A percentile compares a stretch with the other conserved stretches of the same genome.
These are phyloP conservation scores for Closterium sp. DNA, from an alignment of 139 green algal genomes.

Conservation along the genomic window DNA sequence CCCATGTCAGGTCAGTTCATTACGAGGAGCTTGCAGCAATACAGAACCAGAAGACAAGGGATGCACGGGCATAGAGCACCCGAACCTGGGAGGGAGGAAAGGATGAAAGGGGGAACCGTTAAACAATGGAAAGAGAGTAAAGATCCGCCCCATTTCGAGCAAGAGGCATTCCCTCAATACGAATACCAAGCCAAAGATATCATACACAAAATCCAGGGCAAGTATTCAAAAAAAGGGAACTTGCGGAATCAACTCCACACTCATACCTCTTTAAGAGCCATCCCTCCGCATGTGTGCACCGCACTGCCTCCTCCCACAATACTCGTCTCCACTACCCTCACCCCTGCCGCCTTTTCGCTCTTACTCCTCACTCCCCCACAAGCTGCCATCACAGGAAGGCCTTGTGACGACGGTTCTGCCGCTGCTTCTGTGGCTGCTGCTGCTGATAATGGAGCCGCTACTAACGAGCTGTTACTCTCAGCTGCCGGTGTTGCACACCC, in stretches of 20 bases:
- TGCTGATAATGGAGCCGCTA: not conserved
- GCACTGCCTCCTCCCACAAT: not conserved
- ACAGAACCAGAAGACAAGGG: not conserved
- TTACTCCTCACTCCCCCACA: not conserved
- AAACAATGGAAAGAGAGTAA: not conserved
- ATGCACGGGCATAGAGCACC: not conserved
- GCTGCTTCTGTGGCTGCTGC: not conserved
- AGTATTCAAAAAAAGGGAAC: too few species aligned
- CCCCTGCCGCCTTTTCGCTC: not conserved
- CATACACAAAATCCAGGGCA: too few species aligned
- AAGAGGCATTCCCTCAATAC: not conserved
- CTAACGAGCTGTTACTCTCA: not conserved
- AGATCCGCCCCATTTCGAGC: not conserved
- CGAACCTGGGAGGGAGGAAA: not conserved
- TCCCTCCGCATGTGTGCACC: not conserved
- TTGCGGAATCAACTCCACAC: not conserved
- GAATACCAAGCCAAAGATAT: too few species aligned
- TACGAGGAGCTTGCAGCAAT: not conserved
- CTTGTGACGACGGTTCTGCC: not conserved
- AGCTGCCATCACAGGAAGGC: not conserved
- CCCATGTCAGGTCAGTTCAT: too few species aligned
- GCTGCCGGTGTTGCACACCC: not conserved
- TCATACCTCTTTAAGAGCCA: not conserved
- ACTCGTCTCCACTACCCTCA: not conserved
- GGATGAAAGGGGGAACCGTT: too few species aligned